Base-by-base conservation (phyloP, 345 rosid genomes). In the Sisymbrium irio region DNA sequence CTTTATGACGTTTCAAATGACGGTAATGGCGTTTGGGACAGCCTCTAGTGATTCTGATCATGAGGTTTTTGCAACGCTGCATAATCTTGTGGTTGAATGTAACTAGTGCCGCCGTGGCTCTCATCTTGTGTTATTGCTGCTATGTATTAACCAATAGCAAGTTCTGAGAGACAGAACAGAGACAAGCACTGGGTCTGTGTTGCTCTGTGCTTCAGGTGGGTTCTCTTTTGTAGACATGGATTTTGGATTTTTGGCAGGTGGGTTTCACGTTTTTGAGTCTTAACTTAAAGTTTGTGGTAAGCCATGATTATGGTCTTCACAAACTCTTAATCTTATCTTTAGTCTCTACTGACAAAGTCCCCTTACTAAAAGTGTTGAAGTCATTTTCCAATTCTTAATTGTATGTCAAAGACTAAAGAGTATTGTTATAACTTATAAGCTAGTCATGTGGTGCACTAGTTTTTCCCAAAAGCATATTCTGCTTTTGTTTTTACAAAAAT, bases 1-100 rank as follows among this genome's bases (percentile, higher is more conserved):
- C 5, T 15, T 63, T 69, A 12, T 46, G 15, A 46, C 63, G 66
- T 63, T 63, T 76, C 75, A 76, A 10, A 63, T 63, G 75, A 27
- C 19, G 59, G 65, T 54, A 60, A 13, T 76, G 79, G 44, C 45
- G 60, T 33, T 41, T 60, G 8, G 75, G 75, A 69, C 70, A 64
- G 50, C 65, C 44, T 15, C 19, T 55, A 3, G 75, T 55, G 70
- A 76, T 63, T 40, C 51, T 62, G 51, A 76, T 11, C 14, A 76
- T 18, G 22, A 76, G 65, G 14, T 69, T 62, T 42, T 36, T 76
- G 39, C 79, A 76, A 6, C 30, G 51, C 11, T 0, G 70, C 40
- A 47, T 10, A 47, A 74, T 58, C 67, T 36, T 76, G 44, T 69
- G 75, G 22, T 76, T 62, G 46, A 76, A 63, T 33, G 57, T 61